Conservation (phyloP, 2,329 filamentous ascomycete species). For the Aureobasidium sp. region DNA sequence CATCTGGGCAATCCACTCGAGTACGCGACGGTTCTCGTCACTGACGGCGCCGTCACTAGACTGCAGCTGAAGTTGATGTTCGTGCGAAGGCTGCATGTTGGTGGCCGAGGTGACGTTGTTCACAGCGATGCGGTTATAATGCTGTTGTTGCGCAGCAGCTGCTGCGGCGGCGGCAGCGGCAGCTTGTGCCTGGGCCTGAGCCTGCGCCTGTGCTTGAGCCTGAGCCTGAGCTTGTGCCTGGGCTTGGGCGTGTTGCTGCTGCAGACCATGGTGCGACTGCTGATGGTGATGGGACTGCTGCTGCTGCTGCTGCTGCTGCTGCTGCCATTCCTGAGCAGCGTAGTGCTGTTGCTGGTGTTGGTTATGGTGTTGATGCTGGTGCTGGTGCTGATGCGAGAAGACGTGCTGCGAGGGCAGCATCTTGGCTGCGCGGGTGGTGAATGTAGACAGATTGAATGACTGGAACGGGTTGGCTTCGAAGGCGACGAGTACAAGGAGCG, state of each 20-base stretch:
- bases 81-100: conserved; percentile 8
- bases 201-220: conserved; percentile 31
- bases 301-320: conserved; percentile 44
- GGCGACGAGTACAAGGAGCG: not conserved
- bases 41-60: conserved; percentile 23
- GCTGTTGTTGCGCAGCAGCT: conserved; percentile 35
- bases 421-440: conserved; percentile 12
- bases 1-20: conserved; percentile 86
- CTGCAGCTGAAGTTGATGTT: conserved; percentile 11
- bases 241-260: conserved; percentile 45
- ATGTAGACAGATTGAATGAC: conserved; percentile 1
- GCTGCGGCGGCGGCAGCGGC: conserved; percentile 45
- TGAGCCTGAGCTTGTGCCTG: conserved; percentile 32
- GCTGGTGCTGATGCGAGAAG: conserved; percentile 54
- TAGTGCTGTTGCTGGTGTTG: conserved; percentile 30
- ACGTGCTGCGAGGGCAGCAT: conserved; percentile 44
- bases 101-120: conserved; percentile 21
- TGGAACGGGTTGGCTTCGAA: not conserved
- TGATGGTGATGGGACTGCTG: conserved; percentile 34
- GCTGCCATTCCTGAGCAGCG: conserved; percentile 50
- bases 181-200: conserved; percentile 30
- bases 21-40: conserved; percentile 88
- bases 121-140: conserved; percentile 33
- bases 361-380: conserved; percentile 39
- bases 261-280: conserved; percentile 51